These are phyloP conservation scores for Gynostemma pentaphyllum DNA, from an alignment of 306 rosid species.

Conservation along the genomic window DNA sequence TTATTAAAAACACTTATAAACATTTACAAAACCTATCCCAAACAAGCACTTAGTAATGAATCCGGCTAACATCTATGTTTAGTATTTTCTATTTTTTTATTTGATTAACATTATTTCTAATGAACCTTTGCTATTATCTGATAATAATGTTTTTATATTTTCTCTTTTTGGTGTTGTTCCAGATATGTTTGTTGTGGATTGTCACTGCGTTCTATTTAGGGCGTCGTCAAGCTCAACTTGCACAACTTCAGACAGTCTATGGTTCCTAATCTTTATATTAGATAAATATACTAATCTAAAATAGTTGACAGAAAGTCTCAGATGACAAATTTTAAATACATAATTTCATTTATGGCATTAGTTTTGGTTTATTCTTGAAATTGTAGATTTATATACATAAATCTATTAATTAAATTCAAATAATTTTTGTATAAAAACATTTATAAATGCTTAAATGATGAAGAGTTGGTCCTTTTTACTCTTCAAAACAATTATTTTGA, in stretches of 20 bases:
- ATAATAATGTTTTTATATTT: not conserved
- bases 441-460: too few relatives aligned
- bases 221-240: conserved; percentile 57
- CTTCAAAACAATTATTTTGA: too few relatives aligned
- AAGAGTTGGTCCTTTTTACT: too few relatives aligned
- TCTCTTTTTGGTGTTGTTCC: conserved; percentile 16
- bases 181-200: conserved; percentile 78
- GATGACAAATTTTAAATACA: not conserved
- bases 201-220: conserved; percentile 67
- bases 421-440: too few relatives aligned
- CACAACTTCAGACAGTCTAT: conserved; percentile 29
- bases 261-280: conserved; percentile 11
- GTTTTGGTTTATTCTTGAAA: too few relatives aligned
- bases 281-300: not conserved
- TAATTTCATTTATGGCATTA: too few relatives aligned
- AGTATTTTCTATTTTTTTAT: not conserved
- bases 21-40: too few relatives aligned
- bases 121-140: not conserved
- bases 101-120: not conserved
- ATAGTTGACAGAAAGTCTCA: not conserved
- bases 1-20: too few relatives aligned
- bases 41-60: too few relatives aligned
- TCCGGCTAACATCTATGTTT: too few relatives aligned
- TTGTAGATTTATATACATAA: too few relatives aligned
- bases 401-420: too few relatives aligned